Base-by-base conservation (phyloP, 2,329 filamentous ascomycete genomes). In the Trichoderma sp. region DNA sequence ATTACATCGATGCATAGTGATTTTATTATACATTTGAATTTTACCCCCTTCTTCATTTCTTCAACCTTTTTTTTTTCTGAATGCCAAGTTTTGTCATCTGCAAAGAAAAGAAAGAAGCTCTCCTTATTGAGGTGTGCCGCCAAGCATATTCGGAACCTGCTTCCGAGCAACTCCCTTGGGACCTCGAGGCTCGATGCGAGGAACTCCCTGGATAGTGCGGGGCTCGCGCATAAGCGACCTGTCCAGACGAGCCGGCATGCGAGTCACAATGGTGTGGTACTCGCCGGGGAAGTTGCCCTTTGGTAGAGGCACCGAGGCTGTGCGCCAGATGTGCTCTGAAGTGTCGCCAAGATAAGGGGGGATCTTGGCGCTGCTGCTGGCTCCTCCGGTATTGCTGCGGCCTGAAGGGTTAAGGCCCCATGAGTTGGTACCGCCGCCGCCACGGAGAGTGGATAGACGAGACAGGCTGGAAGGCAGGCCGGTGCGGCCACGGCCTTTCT, bases 181-280 rank as follows among this genome's bases (percentile, higher is more conserved):
- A 37, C 84, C 79, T n/a, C 83, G 82, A 68, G 84, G 83, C 70
- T 87, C 86, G 21, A 86, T 84, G 40, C 87, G 82, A 29, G 94
- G 94, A n/a, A 94, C 89, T 43, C 94, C 94, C 78, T 97, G 93
- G 49, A 97, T 95, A 71, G 92, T 89, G 69, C 94, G 88, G 35
- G 94, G 94, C 80, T 97, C 94, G 78, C 93, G 93, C 93, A 98
- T 97, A 58, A 97, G 83, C 16, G 89, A 87, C 4, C 91, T 87
- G 75, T 99, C 96, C 11, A 99, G 86, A 76, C 92, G 94, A 8
- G 92, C 89, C 5, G 96, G 96, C 47, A 92, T 89, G 73, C 89
- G 82, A 14, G 88, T 88, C 66, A 88, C 83, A 16, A 89, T 83
- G 37, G 84, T 80, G 70, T 85, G 84, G 79, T 91, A 91, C 73